Base-by-base conservation (phyloP, 225 moss, liverwort and hornwort genomes). In the Pseudoscleropodium purum region DNA sequence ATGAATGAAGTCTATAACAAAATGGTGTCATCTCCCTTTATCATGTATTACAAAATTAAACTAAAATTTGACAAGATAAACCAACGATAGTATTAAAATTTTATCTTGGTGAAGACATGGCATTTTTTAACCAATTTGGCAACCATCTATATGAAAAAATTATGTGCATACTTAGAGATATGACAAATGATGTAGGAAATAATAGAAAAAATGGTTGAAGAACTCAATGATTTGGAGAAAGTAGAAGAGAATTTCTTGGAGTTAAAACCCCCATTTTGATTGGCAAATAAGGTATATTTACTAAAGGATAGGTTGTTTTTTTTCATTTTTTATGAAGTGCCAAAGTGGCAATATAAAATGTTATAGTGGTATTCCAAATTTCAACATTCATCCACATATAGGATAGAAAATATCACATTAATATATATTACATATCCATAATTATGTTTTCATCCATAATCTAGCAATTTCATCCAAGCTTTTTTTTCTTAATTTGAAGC, bases 161-260 rank as follows among this genome's bases (percentile, higher is more conserved):
- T 41, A 26, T 41, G 1, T 15, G 5, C 1, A 26, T 26, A 41
- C 4, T 25, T 39, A 0, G 1, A 26, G 1, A 41, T 19, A 26
- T 41, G 26, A 26, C 15, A 41, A 41, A 41, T 72, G 15, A 26
- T 15, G 5, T 41, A 72, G 26, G 17, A 0, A 41, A 26, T 43
- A 73, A 2, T 73, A 16, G 41, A 15, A 0, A 16, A 73, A 16
- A 39, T 70, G 25, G 5, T 70, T 25, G 39, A 39, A 70, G 3
- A 39, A 8, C 0, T 26, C 15, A 43, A 73, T 41, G 43, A 43
- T 3, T 41, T 15, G 5, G 16, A 41, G 9, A 43, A 43, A 15
- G 43, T 15, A 43, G 27, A 73, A 26, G 26, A 72, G 2, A 41
- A 26, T 15, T 14, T 26, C 1, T 72, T 72, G 15, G 15, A 73